Percentiles rank a stretch among this genome's conserved stretches.
Conservation (phyloP, 2,329 filamentous ascomycete genomes). For the Chrysoporthe deuterocubensis region DNA sequence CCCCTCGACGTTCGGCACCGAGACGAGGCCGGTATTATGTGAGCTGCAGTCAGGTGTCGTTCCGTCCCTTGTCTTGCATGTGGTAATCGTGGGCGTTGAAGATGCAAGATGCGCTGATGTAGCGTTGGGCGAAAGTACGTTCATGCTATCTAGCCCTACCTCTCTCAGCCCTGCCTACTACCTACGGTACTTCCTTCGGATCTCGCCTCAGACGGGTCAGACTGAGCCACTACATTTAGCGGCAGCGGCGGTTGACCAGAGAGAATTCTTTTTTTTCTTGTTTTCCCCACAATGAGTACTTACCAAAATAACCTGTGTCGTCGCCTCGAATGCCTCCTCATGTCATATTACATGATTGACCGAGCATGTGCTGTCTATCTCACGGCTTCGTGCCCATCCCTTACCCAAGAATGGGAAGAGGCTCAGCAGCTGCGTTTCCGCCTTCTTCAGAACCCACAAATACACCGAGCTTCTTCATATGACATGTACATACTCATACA, state of each 20-base stretch:
- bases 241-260: neutral
- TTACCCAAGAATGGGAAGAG: neutral
- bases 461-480: neutral
- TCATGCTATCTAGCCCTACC: neutral
- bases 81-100: neutral
- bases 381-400: neutral
- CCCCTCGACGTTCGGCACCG: neutral
- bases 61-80: neutral
- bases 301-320: neutral
- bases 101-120: neutral
- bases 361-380: neutral
- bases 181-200: neutral
- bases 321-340: neutral
- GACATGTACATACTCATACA: neutral
- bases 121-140: neutral
- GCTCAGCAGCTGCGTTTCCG: neutral
- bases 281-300: neutral
- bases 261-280: neutral
- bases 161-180: neutral
- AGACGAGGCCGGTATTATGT: neutral
- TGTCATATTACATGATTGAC: neutral
- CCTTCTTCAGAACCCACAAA: neutral
- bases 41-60: neutral
- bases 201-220: neutral
- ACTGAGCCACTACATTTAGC: neutral